phyloP scores from a whole-genome alignment of 257 asterid species.

The Primulina tabacum region DNA sequence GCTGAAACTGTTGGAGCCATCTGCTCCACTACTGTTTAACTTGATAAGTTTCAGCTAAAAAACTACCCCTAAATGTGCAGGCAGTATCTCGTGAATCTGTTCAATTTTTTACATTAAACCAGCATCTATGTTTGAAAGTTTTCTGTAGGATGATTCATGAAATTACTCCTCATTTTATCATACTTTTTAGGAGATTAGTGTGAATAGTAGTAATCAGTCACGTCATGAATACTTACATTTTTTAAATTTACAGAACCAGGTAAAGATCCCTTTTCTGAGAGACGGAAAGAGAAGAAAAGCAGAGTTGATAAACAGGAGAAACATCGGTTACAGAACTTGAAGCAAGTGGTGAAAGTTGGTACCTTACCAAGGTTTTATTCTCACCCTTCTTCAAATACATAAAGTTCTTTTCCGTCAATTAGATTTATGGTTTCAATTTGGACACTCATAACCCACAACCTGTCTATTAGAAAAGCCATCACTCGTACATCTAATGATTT shows the following conservation, averaged over 20 bases:
- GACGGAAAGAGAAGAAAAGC: slow-evolving; percentile 68
- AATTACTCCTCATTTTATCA: not conserved
- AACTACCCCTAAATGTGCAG: not conserved
- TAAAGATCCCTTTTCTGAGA: slow-evolving; percentile 84
- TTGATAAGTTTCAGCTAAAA: not conserved
- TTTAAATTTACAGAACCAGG: slow-evolving; percentile 59
- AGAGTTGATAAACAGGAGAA: slow-evolving; percentile 83
- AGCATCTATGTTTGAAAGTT: not conserved
- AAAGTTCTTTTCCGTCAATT: not conserved
- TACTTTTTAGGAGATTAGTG: slow-evolving; percentile 8
- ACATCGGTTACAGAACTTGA: slow-evolving; percentile 68
- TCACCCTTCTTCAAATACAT: slow-evolving; percentile 2
- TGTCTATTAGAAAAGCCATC: not conserved
- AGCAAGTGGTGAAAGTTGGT: slow-evolving; percentile 78
- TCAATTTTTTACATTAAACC: not conserved
- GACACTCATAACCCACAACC: not conserved
- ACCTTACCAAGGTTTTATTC: slow-evolving; percentile 77
- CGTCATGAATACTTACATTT: slow-evolving; percentile 12
- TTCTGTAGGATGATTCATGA: not conserved
- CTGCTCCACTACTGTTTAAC: not conserved
- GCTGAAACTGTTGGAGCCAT: not conserved
- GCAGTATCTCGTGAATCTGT: not conserved
- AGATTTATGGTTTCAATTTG: not conserved
- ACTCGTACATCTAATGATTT: not conserved
- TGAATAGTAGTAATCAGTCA: slow-evolving; percentile 6